A percentile compares a stretch with the other conserved stretches of the same genome.
Evolutionary conservation across 441 rosid genomes (phyloP).

Genomic region (Breynia disticha): DNA sequence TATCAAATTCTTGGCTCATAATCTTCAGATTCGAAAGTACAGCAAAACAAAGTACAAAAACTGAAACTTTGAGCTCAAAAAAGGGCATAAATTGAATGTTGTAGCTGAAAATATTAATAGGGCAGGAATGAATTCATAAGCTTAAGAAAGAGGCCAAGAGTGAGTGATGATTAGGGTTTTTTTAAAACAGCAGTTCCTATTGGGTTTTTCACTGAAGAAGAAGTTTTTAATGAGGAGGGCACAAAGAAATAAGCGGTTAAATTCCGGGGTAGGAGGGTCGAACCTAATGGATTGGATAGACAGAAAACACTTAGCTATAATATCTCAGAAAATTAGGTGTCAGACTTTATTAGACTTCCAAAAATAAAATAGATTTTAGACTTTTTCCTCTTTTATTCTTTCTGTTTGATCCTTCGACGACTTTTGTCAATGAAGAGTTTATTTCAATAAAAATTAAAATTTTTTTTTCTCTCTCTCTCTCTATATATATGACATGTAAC

Average conservation of each 20-base stretch:
- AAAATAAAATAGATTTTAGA: background rate
- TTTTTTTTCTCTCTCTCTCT: background rate
- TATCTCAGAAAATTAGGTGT: background rate
- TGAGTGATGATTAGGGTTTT: too few relatives aligned
- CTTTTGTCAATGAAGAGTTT: background rate
- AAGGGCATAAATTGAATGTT: background rate
- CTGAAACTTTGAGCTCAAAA: background rate
- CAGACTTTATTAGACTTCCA: background rate
- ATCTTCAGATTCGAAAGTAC: background rate
- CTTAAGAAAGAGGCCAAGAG: too few relatives aligned
- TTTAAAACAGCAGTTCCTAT: too few relatives aligned
- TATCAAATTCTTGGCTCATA: too few relatives aligned
- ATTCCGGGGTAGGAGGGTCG: background rate
- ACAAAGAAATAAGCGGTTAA: background rate
- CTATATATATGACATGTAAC: background rate
- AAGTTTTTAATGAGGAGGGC: background rate
- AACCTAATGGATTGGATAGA: background rate
- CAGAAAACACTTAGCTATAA: background rate
- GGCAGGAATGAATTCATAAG: too few relatives aligned
- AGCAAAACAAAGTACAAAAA: background rate
- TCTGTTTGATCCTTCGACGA: background rate
- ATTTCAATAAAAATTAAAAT: background rate
- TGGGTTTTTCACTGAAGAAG: too few relatives aligned
- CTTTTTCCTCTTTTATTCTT: background rate
- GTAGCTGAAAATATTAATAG: background rate